A percentile compares a stretch with the other conserved stretches of the same genome.
These are phyloP conservation scores for Cladosporium oxysporum DNA, from an alignment of 2,329 filamentous ascomycete species.

Conservation along the genomic window DNA sequence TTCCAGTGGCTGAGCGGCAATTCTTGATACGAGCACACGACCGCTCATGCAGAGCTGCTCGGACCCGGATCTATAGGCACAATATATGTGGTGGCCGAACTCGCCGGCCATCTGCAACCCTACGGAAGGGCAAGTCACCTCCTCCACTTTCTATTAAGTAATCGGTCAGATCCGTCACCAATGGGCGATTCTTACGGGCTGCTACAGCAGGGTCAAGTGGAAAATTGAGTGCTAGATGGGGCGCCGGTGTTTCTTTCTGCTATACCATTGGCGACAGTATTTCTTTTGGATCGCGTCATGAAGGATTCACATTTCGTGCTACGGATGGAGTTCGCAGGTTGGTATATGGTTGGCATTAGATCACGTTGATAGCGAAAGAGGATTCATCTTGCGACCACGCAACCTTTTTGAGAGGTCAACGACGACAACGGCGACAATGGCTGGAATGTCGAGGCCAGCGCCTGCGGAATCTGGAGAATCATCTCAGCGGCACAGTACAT, in stretches of 20 bases:
- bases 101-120: not conserved
- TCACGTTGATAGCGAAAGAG: not conserved
- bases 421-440: not conserved
- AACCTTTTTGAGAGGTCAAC: not conserved
- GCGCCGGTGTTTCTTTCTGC: not conserved
- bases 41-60: not conserved
- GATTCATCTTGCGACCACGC: not conserved
- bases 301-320: not conserved
- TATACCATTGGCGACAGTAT: slow-evolving; percentile 1
- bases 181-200: not conserved
- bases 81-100: not conserved
- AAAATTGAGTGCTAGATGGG: not conserved
- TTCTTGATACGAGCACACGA: not conserved
- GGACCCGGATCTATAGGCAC: not conserved
- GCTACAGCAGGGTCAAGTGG: not conserved
- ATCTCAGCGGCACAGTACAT: not conserved
- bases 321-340: not conserved
- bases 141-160: not conserved
- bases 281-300: not conserved
- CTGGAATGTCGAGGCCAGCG: not conserved
- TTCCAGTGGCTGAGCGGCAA: not conserved
- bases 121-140: not conserved
- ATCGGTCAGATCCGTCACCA: not conserved
- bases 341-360: not conserved
- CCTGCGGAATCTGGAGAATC: not conserved